phyloP scores from a whole-genome alignment of 1,284 basidiomycete genomes.

The Pseudozyma pruni region DNA sequence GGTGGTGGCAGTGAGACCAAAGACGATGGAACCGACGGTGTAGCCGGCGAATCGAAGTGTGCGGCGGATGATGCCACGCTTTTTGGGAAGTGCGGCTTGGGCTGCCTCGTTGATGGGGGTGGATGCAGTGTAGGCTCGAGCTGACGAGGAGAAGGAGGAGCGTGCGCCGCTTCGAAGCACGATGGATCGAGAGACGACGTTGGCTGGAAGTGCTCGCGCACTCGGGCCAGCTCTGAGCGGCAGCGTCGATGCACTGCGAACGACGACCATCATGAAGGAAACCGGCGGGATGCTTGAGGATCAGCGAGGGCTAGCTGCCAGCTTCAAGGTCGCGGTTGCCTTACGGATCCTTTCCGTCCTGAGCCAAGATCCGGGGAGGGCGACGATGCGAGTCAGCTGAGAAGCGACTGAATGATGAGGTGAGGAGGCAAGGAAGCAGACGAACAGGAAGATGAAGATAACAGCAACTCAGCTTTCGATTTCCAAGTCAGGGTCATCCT shows the following conservation, averaged over 20 bases:
- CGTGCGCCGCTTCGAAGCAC: constrained; percentile 1
- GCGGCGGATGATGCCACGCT: constrained; percentile 18
- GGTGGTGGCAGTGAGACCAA: constrained; percentile 50
- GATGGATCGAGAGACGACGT: neutral
- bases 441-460: too few species aligned
- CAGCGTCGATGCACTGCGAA: constrained; percentile 10
- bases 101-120: constrained; percentile 31
- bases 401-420: too few species aligned
- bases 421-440: too few species aligned
- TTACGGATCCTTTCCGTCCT: too few species aligned
- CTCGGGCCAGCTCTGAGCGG: constrained; percentile 6
- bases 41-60: constrained; percentile 31
- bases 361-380: too few species aligned
- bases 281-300: neutral
- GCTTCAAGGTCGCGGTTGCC: too few species aligned
- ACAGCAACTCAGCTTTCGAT: too few species aligned
- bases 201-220: neutral
- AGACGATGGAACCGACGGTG: constrained; percentile 52
- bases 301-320: too few species aligned
- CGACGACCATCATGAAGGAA: constrained; percentile 18
- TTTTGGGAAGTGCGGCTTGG: constrained; percentile 6
- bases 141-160: constrained; percentile 8
- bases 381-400: too few species aligned
- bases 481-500: too few species aligned
- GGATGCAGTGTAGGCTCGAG: constrained; percentile 11